phyloP scores from a whole-genome alignment of 163 green algal genomes.

The Picocystis sp. region DNA sequence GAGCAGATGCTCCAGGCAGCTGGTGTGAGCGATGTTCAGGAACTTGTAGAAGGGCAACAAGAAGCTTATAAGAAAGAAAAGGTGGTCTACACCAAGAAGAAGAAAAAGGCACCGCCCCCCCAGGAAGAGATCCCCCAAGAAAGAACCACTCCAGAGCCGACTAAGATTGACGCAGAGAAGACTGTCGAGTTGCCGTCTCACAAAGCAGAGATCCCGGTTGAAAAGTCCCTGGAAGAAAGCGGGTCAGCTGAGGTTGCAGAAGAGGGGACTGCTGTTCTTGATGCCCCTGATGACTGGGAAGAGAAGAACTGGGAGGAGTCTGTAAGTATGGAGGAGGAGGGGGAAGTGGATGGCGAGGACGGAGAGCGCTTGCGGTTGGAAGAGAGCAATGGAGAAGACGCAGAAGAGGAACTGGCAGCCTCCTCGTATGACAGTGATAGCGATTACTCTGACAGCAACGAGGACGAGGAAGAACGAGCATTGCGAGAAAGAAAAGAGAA shows the following conservation, averaged over 20 bases:
- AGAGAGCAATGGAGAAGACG: constrained; percentile 6
- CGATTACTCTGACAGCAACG: constrained; percentile 1
- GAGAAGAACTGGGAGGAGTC: constrained; percentile 6
- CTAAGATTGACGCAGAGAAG: constrained; percentile 11
- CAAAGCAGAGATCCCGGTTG: constrained; percentile 7
- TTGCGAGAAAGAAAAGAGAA: constrained; percentile 15
- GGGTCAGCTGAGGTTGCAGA: constrained; percentile 10
- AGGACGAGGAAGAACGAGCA: constrained; percentile 7
- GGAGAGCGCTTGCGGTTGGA: constrained; percentile 7
- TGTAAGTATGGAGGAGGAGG: constrained; percentile 11
- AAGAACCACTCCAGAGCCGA: background rate
- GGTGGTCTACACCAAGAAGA: constrained; percentile 60
- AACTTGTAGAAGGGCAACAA: background rate
- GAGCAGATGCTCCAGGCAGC: constrained; percentile 67
- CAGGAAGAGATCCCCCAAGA: background rate
- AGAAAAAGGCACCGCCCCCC: constrained; percentile 23
- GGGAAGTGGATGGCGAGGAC: constrained; percentile 12
- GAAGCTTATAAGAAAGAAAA: constrained; percentile 19
- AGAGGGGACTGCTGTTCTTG: constrained; percentile 2
- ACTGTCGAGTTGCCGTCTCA: background rate
- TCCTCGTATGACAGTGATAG: constrained; percentile 5
- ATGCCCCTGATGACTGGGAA: constrained; percentile 1
- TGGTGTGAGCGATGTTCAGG: constrained; percentile 16
- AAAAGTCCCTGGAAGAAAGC: constrained; percentile 8
- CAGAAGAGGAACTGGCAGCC: constrained; percentile 5